Evolutionary conservation across 352 stramenopile genomes (phyloP), one percentile per base, ranked within the genome.

Genomic region (Achlya hypogyna): DNA sequence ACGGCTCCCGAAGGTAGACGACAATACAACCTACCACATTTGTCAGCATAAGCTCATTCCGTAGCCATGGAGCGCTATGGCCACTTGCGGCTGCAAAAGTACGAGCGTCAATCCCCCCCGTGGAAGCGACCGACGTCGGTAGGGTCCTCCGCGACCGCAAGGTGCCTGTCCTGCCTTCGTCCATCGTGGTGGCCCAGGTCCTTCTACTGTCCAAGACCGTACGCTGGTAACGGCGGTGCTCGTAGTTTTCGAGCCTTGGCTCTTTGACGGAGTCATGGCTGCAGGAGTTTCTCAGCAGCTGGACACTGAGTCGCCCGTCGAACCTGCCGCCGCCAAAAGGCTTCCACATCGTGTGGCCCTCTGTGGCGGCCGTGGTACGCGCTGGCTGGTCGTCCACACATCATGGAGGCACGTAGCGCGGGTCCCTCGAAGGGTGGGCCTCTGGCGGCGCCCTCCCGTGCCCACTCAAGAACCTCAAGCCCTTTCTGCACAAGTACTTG

Each of bases 261-360:
- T 93, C 85, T 12, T 71, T 93, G 20, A 81, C 90, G 27, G 83
- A 91, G 35, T 89, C 88, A 64, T 93, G 85, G 85, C 70, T 93
- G 12, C 77, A 78, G 0, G 85, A 93, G 67, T 91, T 93, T 67
- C 62, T 73, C 5, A 51, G 69, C 40, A 91, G 82, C 47, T 74
- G 91, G n/a, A 10, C 51, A 67, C 78, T 74, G 59, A 76, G 67
- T n/a, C 67, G 65, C 2, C 77, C n/a, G 53, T 32, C 31, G 49
- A 42, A 14, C 60, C 59, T 25, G 71, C 83, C 34, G 73, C 75
- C 6, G 49, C 85, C 45, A 81, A 87, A 62, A 68, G 77, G 6
- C 73, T 42, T 93, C 6, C 82, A 93, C 62, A 78, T 89, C 42
- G 83, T 93, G 49, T 93, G 85, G 85, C 85, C 85, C 1, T 87